phyloP scores from a whole-genome alignment of 1,139 yeast genomes.

The Kazachstania sp. region DNA sequence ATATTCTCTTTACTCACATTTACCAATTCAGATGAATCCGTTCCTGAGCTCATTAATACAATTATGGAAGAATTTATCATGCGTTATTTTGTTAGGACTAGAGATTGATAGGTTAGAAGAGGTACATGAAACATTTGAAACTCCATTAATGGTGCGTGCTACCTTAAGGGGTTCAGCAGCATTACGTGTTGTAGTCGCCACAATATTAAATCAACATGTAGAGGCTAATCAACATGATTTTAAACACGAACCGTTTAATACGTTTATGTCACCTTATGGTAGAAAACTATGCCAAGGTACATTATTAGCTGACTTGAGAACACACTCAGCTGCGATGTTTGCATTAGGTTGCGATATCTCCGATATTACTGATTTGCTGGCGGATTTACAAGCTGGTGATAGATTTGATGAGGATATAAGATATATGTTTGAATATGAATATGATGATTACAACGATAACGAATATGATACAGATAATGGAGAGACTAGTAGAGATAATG shows the following conservation, averaged over 20 bases:
- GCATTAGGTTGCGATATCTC: slow-evolving; percentile 38
- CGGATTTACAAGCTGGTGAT: slow-evolving; percentile 56
- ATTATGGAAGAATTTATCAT: slow-evolving; percentile 58
- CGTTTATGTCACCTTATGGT: slow-evolving; percentile 55
- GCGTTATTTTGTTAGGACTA: slow-evolving; percentile 46
- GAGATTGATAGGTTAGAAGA: slow-evolving; percentile 59
- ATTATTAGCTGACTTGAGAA: slow-evolving; percentile 46
- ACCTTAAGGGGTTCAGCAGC: slow-evolving; percentile 58
- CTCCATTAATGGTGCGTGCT: slow-evolving; percentile 45
- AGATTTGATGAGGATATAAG: slow-evolving; percentile 64
- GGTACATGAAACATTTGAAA: slow-evolving; percentile 31
- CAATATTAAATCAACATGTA: slow-evolving; percentile 44
- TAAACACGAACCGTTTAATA: slow-evolving; percentile 44
- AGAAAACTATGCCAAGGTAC: slow-evolving; percentile 51
- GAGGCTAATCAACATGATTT: slow-evolving; percentile 41
- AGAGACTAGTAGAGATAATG: slow-evolving; percentile 4
- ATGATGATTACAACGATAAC: slow-evolving; percentile 30
- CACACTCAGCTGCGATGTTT: slow-evolving; percentile 39
- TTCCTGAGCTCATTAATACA: slow-evolving; percentile 48
- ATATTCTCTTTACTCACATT: slow-evolving; percentile 40
- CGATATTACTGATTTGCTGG: slow-evolving; percentile 46
- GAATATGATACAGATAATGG: slow-evolving; percentile 20
- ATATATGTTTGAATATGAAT: slow-evolving; percentile 61
- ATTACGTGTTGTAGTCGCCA: slow-evolving; percentile 50
- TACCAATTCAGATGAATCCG: slow-evolving; percentile 42